A percentile compares a stretch with the other conserved stretches of the same genome.
Evolutionary conservation across 2,329 filamentous ascomycete species (phyloP).

Genomic region (Curvularia sp.): DNA sequence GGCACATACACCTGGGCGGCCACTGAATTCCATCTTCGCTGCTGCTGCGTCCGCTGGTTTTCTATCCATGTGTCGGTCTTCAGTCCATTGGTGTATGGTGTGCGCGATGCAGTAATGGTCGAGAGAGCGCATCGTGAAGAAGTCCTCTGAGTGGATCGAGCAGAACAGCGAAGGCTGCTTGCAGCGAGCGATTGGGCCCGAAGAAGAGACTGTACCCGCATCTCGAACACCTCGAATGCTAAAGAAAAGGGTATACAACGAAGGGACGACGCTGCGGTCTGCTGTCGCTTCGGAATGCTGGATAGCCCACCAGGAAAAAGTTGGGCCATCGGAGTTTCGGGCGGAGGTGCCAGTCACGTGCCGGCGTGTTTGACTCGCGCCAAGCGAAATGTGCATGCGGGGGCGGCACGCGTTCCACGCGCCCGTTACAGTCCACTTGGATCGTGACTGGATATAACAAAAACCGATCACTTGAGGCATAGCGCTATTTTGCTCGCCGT

Average conservation of each 20-base stretch:
- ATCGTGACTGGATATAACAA: background rate
- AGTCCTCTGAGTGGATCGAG: conserved; percentile 31
- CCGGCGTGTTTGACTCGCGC: conserved; percentile 7
- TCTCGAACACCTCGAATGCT: conserved; percentile 27
- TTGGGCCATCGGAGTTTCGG: conserved; percentile 34
- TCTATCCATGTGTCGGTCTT: conserved; percentile 42
- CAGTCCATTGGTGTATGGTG: conserved; percentile 36
- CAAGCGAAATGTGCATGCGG: background rate
- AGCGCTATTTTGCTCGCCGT: conserved; percentile 1
- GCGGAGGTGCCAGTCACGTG: conserved; percentile 37
- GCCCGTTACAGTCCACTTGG: background rate
- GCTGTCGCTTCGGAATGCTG: conserved; percentile 24
- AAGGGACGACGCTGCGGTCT: conserved; percentile 39
- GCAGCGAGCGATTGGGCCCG: conserved; percentile 45
- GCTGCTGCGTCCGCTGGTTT: conserved; percentile 28
- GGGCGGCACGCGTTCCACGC: background rate
- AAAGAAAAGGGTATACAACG: conserved; percentile 26
- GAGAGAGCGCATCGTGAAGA: conserved; percentile 45
- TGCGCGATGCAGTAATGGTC: conserved; percentile 40
- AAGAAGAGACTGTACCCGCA: conserved; percentile 46
- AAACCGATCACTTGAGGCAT: conserved; percentile 8
- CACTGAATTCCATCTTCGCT: conserved; percentile 48
- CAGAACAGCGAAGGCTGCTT: conserved; percentile 39
- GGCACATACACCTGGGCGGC: conserved; percentile 49
- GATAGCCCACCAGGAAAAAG: conserved; percentile 33